Conservation (phyloP, 495 filamentous ascomycete genomes). For the Penicillium argentinense region DNA sequence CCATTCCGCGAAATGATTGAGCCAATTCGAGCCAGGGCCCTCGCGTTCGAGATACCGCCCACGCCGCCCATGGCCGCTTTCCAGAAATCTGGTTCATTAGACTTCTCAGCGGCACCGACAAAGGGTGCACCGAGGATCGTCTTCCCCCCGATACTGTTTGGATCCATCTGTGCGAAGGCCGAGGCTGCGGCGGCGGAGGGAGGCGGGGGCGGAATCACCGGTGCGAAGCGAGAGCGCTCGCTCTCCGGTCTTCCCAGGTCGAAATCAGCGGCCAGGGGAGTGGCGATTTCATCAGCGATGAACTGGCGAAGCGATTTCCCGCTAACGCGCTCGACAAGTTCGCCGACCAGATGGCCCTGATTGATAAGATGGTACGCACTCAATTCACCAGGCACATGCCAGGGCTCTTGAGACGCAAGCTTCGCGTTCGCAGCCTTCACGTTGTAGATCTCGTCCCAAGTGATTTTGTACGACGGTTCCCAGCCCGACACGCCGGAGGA, state of each 20-base stretch:
- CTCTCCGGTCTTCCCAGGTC: conserved; percentile 33
- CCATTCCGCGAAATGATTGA: conserved; percentile 33
- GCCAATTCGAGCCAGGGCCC: conserved; percentile 29
- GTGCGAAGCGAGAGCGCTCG: conserved; percentile 31
- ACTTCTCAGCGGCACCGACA: background rate
- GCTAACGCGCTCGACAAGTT: conserved; percentile 36
- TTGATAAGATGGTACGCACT: conserved; percentile 39
- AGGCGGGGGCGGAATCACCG: conserved; percentile 18
- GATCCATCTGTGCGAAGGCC: conserved; percentile 2
- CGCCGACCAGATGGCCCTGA: conserved; percentile 42
- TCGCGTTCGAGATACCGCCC: conserved; percentile 38
- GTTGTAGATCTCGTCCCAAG: conserved; percentile 31
- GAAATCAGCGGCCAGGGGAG: conserved; percentile 41
- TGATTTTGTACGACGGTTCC: conserved; percentile 24
- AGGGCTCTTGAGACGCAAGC: conserved; percentile 40
- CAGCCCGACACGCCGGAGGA: conserved; percentile 36
- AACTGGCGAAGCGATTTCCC: conserved; percentile 41
- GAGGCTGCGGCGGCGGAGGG: background rate
- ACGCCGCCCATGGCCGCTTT: conserved; percentile 24
- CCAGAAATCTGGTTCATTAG: conserved; percentile 22
- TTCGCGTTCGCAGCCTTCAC: conserved; percentile 22
- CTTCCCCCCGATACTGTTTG: conserved; percentile 12
- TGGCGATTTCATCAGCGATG: conserved; percentile 39
- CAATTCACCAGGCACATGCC: conserved; percentile 43
- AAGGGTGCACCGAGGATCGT: conserved; percentile 13